These are phyloP conservation scores for Neurospora cerealis DNA, from an alignment of 495 filamentous ascomycete species.

Conservation along the genomic window DNA sequence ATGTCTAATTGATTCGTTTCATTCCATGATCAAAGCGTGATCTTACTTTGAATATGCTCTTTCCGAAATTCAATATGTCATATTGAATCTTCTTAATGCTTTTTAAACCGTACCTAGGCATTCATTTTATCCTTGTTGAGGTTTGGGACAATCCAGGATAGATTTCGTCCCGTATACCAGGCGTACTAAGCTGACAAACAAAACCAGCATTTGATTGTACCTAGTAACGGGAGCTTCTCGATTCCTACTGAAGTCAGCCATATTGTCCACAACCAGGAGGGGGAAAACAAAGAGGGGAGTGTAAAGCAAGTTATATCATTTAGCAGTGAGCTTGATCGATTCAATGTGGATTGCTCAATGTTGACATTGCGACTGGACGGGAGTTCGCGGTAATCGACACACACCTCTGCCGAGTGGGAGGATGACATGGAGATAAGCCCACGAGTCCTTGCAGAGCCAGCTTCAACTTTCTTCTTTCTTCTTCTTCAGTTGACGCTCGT, in stretches of 20 bases:
- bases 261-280: not conserved
- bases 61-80: too few species aligned
- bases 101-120: too few species aligned
- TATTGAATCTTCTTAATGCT: too few species aligned
- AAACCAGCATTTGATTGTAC: not conserved
- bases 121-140: too few species aligned
- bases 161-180: too few species aligned
- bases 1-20: too few species aligned
- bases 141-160: too few species aligned
- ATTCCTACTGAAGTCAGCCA: not conserved
- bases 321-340: not conserved
- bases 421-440: too few species aligned
- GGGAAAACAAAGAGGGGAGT: not conserved
- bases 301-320: not conserved
- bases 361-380: not conserved
- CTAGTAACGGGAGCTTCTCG: too few species aligned
- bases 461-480: not conserved
- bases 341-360: not conserved
- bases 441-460: not conserved
- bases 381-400: not conserved
- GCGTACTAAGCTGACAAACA: not conserved
- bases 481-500: not conserved
- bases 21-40: too few species aligned
- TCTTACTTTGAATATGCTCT: too few species aligned
- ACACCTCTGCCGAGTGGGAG: not conserved